A percentile compares a stretch with the other conserved stretches of the same genome.
Evolutionary conservation across 805 yeast species (phyloP).

Genomic region (Wickerhamiella australiensis): DNA sequence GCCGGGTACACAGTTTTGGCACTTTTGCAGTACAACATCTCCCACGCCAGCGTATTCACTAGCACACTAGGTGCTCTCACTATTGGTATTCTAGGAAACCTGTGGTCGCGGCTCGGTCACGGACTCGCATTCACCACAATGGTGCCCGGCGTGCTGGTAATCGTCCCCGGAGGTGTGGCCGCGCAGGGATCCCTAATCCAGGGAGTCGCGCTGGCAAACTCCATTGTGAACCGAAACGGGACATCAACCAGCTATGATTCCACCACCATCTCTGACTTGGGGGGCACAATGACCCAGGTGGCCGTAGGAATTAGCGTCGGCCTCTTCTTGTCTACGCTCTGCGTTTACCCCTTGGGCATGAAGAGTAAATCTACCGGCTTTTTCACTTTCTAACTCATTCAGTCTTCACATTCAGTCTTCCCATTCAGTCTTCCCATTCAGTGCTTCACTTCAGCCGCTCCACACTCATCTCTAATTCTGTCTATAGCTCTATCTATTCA

Average conservation of each 20-base stretch:
- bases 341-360: constrained; percentile 77
- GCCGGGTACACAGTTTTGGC: constrained; percentile 73
- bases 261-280: constrained; percentile 21
- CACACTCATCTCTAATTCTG: too few relatives aligned
- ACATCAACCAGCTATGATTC: constrained; percentile 16
- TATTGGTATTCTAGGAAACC: constrained; percentile 76
- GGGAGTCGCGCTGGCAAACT: constrained; percentile 67
- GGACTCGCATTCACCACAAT: constrained; percentile 92
- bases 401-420: too few relatives aligned
- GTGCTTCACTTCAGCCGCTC: too few relatives aligned
- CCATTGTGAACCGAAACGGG: constrained; percentile 37
- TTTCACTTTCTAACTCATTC: constrained; percentile 46
- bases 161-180: constrained; percentile 91
- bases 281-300: constrained; percentile 76
- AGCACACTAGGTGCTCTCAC: constrained; percentile 85
- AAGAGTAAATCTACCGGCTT: constrained; percentile 70
- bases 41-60: constrained; percentile 66
- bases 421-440: too few relatives aligned
- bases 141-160: constrained; percentile 90
- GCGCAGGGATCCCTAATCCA: constrained; percentile 74
- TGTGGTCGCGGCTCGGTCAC: constrained; percentile 75
- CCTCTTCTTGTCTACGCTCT: constrained; percentile 75
- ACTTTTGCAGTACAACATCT: constrained; percentile 65
- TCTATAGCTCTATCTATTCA: background rate
- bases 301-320: constrained; percentile 93